A percentile compares a stretch with the other conserved stretches of the same genome.
Evolutionary conservation across 176 grass and related monocot genomes (phyloP).

Genomic region (Rhynchospora tenuis): DNA sequence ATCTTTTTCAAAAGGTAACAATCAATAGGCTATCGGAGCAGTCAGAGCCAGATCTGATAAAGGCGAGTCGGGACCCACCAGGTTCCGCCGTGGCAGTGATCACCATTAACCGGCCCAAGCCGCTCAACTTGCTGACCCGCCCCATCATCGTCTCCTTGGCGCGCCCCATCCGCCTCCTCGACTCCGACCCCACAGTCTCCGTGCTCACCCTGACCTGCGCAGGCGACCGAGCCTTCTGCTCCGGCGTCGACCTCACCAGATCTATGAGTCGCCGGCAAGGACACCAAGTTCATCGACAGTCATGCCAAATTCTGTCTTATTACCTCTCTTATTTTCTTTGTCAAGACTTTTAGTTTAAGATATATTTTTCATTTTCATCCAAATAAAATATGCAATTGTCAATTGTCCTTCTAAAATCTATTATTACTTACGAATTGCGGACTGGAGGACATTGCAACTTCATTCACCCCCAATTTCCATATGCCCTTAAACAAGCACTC

Average conservation of each 20-base stretch:
- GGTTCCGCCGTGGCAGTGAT: conserved; percentile 61
- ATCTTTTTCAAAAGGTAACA: no score
- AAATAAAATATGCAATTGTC: no score
- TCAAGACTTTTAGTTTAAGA: no score
- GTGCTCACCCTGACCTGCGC: conserved; percentile 58
- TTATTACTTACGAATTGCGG: no score
- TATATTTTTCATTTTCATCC: no score
- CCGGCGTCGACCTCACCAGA: conserved; percentile 76
- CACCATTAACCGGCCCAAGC: conserved; percentile 80
- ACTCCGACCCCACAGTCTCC: conserved; percentile 49
- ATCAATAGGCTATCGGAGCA: background rate
- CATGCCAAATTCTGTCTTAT: conserved; percentile 54
- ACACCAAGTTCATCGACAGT: conserved; percentile 87
- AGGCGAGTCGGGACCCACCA: conserved; percentile 32
- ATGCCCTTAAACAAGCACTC: no score
- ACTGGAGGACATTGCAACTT: no score
- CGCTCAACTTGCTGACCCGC: conserved; percentile 82
- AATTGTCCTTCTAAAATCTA: no score
- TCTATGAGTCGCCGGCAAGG: conserved; percentile 62
- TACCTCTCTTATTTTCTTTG: background rate
- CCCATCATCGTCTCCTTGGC: conserved; percentile 71
- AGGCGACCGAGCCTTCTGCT: conserved; percentile 74
- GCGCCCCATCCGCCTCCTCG: conserved; percentile 47
- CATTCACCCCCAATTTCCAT: no score
- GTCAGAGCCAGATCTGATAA: conserved; percentile 42